phyloP scores from a whole-genome alignment of 2,329 filamentous ascomycete species.

The Ceratocystis variospora region DNA sequence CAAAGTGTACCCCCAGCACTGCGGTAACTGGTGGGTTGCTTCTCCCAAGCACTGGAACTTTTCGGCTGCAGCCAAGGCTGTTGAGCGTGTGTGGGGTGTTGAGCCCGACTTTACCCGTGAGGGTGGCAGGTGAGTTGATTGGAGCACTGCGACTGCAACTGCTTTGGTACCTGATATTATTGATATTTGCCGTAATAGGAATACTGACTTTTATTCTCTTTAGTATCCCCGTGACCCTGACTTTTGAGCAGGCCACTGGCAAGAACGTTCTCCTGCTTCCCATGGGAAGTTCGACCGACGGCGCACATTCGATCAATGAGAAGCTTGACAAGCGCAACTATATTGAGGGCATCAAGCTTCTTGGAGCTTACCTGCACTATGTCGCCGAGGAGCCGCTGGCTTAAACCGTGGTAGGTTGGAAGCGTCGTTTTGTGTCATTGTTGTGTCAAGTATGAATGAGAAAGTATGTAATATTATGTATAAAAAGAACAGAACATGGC shows the following conservation, averaged over 20 bases:
- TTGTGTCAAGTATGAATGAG: neutral
- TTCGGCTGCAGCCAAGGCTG: constrained; percentile 83
- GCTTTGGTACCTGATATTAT: no score
- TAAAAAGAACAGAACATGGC: neutral
- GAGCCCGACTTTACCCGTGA: constrained; percentile 91
- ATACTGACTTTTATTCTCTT: neutral
- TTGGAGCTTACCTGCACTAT: constrained; percentile 92
- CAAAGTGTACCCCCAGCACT: constrained; percentile 70
- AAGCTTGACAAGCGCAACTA: constrained; percentile 96
- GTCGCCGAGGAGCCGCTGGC: constrained; percentile 70
- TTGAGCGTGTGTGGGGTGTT: constrained; percentile 85
- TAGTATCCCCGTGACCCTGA: constrained; percentile 91
- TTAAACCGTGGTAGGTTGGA: constrained; percentile 21
- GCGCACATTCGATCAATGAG: constrained; percentile 95
- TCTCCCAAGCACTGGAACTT: constrained; percentile 99
- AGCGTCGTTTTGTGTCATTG: neutral
- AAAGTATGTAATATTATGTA: neutral
- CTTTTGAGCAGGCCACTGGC: constrained; percentile 91
- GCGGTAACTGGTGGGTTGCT: constrained; percentile 97
- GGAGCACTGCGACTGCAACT: neutral
- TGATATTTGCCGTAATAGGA: neutral
- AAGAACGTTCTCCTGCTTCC: constrained; percentile 94
- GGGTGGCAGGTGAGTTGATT: constrained; percentile 58
- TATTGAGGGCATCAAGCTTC: constrained; percentile 90
- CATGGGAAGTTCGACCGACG: constrained; percentile 95